Base-by-base conservation (phyloP, 2,329 filamentous ascomycete genomes). In the Sclerotinia minor region DNA sequence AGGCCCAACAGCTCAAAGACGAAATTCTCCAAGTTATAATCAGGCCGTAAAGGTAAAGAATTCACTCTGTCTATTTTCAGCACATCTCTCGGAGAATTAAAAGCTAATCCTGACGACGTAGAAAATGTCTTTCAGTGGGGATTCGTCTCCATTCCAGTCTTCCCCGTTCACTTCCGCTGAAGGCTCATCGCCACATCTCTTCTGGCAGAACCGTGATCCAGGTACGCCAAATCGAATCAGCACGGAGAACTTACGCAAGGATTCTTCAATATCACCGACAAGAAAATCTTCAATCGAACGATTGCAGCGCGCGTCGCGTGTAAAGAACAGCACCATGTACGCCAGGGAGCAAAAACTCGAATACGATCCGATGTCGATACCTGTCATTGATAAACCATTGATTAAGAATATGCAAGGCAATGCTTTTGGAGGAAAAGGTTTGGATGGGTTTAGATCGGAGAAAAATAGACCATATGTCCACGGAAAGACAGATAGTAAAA, bases 281-380 rank as follows among this genome's bases (percentile, higher is more conserved):
- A 91, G 92, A 76, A 89, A 94, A 77, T 92, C 92, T 57, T 98
- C 94, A 24, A 94, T 99, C 73, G 95, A 99, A 84, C 94, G 94
- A 76, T 85, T 99, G 69, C 96, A 97, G 81, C 92, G 90, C 78
- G 94, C 93, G 44, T 97, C 94, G 67, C 91, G 95, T 69, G 95
- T 99, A 75, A 97, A 94, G 84, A 98, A 97, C 82, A 97, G 94
- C 85, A 96, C 90, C 81, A 97, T 98, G 84, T 92, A 97, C 78
- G 93, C 92, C 53, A 90, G 94, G 67, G 94, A 97, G 80, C 90
- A 93, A 77, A 94, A 94, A 80, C 88, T 93, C 78, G 91, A 96
- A 81, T 97, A 97, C 82, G 92, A 97, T 78, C 92, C 94, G 38
- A 85, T 89, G 67, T 87, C 87, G 72, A 80, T 93, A 66, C 90